These are phyloP conservation scores for Filosporella fistucella DNA, from an alignment of 495 filamentous ascomycete species.

Conservation along the genomic window DNA sequence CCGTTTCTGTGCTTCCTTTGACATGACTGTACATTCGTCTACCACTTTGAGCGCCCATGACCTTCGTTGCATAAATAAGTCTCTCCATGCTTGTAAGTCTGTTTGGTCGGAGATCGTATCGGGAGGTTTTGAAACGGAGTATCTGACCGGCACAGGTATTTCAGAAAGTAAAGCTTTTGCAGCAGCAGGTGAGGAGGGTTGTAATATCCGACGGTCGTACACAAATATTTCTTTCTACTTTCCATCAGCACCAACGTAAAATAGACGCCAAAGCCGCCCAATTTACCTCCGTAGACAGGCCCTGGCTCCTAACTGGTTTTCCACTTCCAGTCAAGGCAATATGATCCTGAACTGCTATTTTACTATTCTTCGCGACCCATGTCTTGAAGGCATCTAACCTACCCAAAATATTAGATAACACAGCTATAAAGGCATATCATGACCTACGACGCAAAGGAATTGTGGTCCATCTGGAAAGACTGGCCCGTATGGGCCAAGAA, in stretches of 20 bases:
- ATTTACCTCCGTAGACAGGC: constrained; percentile 71
- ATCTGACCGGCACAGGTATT: constrained; percentile 53
- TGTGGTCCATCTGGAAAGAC: constrained; percentile 67
- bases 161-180: constrained; percentile 39
- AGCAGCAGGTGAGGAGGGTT: constrained; percentile 39
- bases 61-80: constrained; percentile 67
- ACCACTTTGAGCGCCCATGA: constrained; percentile 71
- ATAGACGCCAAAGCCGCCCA: too few species aligned
- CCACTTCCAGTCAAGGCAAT: constrained; percentile 81
- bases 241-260: not conserved
- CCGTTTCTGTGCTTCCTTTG: constrained; percentile 38
- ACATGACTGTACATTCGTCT: constrained; percentile 56
- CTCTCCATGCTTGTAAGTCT: constrained; percentile 76
- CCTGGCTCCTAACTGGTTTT: constrained; percentile 72
- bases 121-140: constrained; percentile 55
- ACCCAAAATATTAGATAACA: constrained; percentile 4
- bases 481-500: constrained; percentile 87
- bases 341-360: constrained; percentile 65
- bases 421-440: not conserved
- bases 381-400: constrained; percentile 57
- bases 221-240: constrained; percentile 78
- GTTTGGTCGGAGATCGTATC: constrained; percentile 69
- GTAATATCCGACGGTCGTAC: constrained; percentile 68
- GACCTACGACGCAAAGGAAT: constrained; percentile 64
- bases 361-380: constrained; percentile 25